Conservation (phyloP, 352 stramenopile genomes). For the Phytophthora melonis region DNA sequence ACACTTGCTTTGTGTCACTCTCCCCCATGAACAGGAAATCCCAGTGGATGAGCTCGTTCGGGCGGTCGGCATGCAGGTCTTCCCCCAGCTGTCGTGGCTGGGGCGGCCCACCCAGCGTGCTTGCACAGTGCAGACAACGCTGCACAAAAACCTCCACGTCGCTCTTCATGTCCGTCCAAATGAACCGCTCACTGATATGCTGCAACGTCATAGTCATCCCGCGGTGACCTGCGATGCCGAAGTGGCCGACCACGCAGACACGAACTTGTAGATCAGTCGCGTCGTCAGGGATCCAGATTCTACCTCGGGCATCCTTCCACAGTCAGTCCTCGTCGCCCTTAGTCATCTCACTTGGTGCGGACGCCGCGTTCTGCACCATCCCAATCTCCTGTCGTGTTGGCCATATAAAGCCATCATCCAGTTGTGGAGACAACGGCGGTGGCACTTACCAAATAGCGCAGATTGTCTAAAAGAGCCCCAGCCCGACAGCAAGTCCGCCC, state of each 20-base stretch:
- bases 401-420: conserved; percentile 2
- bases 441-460: conserved; percentile 8
- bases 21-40: neutral
- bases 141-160: conserved; percentile 19
- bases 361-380: neutral
- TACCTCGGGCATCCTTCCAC: neutral
- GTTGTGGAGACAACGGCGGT: neutral
- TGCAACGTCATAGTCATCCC: conserved; percentile 23
- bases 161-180: neutral
- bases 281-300: conserved; percentile 15
- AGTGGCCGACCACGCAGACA: conserved; percentile 36
- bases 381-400: neutral
- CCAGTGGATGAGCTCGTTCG: neutral
- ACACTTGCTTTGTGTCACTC: neutral
- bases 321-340: neutral
- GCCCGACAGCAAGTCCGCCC: conserved; percentile 3
- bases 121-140: conserved; percentile 24
- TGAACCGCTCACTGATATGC: neutral
- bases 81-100: conserved; percentile 16
- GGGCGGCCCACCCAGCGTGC: neutral
- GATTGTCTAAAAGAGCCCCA: conserved; percentile 10
- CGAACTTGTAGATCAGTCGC: conserved; percentile 26
- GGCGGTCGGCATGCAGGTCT: conserved; percentile 15
- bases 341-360: neutral
- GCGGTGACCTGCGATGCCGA: conserved; percentile 31